phyloP scores from a whole-genome alignment of 768 basidiomycete species.

The Asterophora lycoperdoides region DNA sequence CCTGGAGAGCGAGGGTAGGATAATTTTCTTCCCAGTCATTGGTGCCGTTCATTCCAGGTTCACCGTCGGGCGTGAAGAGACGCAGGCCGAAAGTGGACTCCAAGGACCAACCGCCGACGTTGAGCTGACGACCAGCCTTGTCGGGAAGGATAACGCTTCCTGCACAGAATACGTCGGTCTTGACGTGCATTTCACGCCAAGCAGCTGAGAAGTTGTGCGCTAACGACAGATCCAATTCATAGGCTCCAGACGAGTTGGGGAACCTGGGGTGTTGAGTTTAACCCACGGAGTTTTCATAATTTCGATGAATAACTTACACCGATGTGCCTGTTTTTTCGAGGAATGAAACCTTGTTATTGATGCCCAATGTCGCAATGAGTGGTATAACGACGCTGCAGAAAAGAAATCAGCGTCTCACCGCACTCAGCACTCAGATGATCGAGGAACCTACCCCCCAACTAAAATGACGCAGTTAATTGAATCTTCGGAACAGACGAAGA shows the following conservation, averaged over 20 bases:
- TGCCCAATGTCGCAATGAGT: slow-evolving; percentile 67
- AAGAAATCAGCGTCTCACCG: neutral
- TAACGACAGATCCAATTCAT: slow-evolving; percentile 68
- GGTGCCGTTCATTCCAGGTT: slow-evolving; percentile 63
- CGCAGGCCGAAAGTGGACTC: slow-evolving; percentile 71
- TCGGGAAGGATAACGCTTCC: slow-evolving; percentile 72
- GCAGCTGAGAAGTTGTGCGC: slow-evolving; percentile 44
- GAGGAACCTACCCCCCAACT: slow-evolving; percentile 44
- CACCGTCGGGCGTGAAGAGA: slow-evolving; percentile 68
- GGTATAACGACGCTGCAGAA: slow-evolving; percentile 59
- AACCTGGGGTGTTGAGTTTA: slow-evolving; percentile 28
- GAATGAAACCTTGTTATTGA: slow-evolving; percentile 80
- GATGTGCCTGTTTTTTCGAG: slow-evolving; percentile 67
- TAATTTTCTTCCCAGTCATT: slow-evolving; percentile 79
- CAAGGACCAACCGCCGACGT: slow-evolving; percentile 68
- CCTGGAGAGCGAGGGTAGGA: slow-evolving; percentile 55
- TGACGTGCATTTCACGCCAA: slow-evolving; percentile 75
- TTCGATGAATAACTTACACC: too few species aligned
- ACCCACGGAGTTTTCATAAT: neutral
- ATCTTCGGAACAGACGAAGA: neutral
- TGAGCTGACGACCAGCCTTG: slow-evolving; percentile 60
- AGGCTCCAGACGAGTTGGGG: slow-evolving; percentile 69
- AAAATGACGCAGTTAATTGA: neutral
- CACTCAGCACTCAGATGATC: slow-evolving; percentile 1
- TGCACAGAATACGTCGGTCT: slow-evolving; percentile 79